Evolutionary conservation across 2,329 filamentous ascomycete species (phyloP).

Genomic region (Arthrobotrys sphaeroides): DNA sequence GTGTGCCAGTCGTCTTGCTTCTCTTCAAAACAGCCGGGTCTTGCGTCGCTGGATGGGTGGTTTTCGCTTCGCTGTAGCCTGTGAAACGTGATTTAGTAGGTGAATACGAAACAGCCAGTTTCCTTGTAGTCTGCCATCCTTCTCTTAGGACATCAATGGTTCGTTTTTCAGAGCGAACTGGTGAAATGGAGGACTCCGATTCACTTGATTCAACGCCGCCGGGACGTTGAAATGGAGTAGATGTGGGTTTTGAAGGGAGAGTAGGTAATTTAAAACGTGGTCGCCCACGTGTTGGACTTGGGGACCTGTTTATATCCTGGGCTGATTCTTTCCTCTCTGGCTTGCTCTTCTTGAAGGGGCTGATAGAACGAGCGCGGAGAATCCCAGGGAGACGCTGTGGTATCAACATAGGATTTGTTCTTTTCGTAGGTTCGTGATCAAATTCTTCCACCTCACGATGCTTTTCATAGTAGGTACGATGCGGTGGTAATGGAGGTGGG

Average conservation of each 20-base stretch:
- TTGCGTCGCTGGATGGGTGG: neutral
- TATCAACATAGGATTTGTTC: neutral
- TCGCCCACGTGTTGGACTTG: slow-evolving; percentile 53
- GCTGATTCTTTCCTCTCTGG: neutral
- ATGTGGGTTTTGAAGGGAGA: neutral
- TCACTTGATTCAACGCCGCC: slow-evolving; percentile 18
- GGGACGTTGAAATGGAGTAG: neutral
- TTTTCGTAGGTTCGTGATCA: slow-evolving; percentile 1
- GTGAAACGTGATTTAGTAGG: slow-evolving; percentile 32
- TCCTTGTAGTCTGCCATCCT: slow-evolving; percentile 29
- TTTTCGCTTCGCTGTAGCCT: slow-evolving; percentile 28
- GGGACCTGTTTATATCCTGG: slow-evolving; percentile 8
- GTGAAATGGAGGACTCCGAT: slow-evolving; percentile 25
- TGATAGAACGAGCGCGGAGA: neutral
- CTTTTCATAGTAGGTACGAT: neutral
- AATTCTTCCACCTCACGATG: neutral
- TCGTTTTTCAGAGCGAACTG: slow-evolving; percentile 12
- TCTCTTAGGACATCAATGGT: slow-evolving; percentile 14
- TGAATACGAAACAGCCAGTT: slow-evolving; percentile 28
- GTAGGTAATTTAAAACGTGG: slow-evolving; percentile 7
- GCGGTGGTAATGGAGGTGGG: neutral
- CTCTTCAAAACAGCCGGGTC: slow-evolving; percentile 32
- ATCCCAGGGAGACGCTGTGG: neutral
- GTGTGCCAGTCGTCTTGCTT: slow-evolving; percentile 41
- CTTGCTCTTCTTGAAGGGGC: neutral